Percentiles rank a stretch among this genome's conserved stretches.
These are phyloP conservation scores for Xylariales sp. DNA, from an alignment of 2,329 filamentous ascomycete species.

Conservation along the genomic window DNA sequence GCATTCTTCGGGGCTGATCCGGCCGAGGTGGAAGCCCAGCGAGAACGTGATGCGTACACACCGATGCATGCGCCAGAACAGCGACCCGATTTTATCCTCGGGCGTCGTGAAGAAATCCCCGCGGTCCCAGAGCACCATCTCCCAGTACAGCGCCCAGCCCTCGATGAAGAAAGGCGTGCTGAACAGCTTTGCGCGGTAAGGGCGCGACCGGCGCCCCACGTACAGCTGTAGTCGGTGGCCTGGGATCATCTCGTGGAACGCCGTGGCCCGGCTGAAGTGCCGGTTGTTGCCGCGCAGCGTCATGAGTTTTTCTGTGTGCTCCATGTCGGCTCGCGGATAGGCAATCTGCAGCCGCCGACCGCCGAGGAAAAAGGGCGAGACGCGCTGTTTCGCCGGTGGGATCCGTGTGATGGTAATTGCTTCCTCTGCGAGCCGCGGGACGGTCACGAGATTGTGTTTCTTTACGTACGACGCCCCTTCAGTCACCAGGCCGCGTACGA, in stretches of 20 bases:
- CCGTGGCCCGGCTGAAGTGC: conserved; percentile 67
- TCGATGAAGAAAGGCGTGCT: conserved; percentile 69
- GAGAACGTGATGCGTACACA: conserved; percentile 70
- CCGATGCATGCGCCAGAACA: conserved; percentile 73
- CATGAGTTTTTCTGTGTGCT: conserved; percentile 67
- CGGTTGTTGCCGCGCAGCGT: conserved; percentile 69
- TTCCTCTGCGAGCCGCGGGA: conserved; percentile 64
- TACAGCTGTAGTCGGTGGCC: conserved; percentile 67
- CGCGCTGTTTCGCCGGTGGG: conserved; percentile 62
- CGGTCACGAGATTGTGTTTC: conserved; percentile 65
- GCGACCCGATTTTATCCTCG: conserved; percentile 65
- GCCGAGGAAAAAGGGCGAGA: conserved; percentile 70
- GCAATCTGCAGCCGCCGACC: conserved; percentile 65
- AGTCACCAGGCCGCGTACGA: conserved; percentile 62
- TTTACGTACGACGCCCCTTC: conserved; percentile 66
- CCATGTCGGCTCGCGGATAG: conserved; percentile 65
- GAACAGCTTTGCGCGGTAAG: conserved; percentile 62
- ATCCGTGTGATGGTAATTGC: conserved; percentile 69
- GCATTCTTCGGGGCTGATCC: conserved; percentile 64
- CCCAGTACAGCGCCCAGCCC: conserved; percentile 73
- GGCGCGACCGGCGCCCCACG: conserved; percentile 58
- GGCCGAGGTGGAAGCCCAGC: conserved; percentile 67
- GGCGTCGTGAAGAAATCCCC: conserved; percentile 62
- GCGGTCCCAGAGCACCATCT: conserved; percentile 67
- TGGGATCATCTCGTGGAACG: conserved; percentile 71